Base-by-base conservation (phyloP, 345 rosid genomes). In the Eucalyptus pauciflora region DNA sequence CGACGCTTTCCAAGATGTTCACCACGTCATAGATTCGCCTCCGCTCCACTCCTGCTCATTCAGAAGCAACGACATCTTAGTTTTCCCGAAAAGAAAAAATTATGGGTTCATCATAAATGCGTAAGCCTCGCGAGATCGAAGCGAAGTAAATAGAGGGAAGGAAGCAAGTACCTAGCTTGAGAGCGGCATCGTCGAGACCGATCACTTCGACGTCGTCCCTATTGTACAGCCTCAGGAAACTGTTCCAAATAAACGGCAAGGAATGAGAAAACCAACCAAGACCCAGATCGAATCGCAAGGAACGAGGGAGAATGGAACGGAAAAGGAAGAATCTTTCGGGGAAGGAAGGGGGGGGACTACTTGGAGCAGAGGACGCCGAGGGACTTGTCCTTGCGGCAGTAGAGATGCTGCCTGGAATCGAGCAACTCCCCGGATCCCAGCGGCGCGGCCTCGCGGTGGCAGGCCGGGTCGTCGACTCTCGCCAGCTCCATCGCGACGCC, bases 1-100 rank as follows among this genome's bases (percentile, higher is more conserved):
- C 97, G 79, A 96, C 91, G 85, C 96, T 94, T 92, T 96, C 99
- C 93, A 96, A 48, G 89, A 96, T 95, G 69, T 96, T 96, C 87
- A 96, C 98, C 54, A 96, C 97, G 87, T 96, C 99, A 31, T 95
- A 96, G 22, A 96, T 96, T 31, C 99, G 93, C 62, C 98, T 94
- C 45, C 98, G 94, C 89, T 95, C 98, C 56, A 96, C 97, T 52
- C 86, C 46, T 88, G 89, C 86, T 7, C 86, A 52, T 41, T 18
- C 67, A 54, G 62, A 76, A 76, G 27, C 81, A 37, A 71, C 81
- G 1, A 2, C 87, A 4, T 86, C 87, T 27, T 86, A 46, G 41
- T 17, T 51, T 16, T 2, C 31, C 69, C 31, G 4, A 62, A 6
- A 15, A 10, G 18, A 12, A 37, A 33, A 51, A 17, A 86, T 37